These are phyloP conservation scores for Saccharomycopsis hybrid DNA, from an alignment of 1,139 yeast genomes.

Conservation along the genomic window DNA sequence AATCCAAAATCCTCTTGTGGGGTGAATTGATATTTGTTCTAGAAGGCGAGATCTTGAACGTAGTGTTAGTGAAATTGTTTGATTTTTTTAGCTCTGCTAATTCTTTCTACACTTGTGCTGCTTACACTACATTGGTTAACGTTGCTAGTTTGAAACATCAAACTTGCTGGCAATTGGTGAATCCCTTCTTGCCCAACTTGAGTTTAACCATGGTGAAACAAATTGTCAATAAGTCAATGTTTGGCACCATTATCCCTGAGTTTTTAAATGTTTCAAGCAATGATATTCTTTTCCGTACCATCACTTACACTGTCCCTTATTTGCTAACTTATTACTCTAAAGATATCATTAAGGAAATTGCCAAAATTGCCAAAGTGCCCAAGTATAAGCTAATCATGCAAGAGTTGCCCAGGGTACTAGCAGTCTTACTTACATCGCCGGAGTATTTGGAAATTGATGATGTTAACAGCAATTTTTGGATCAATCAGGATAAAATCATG, in stretches of 20 bases:
- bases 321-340: constrained; percentile 58
- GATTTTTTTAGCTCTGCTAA: constrained; percentile 54
- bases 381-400: constrained; percentile 25
- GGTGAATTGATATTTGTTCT: constrained; percentile 53
- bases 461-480: constrained; percentile 26
- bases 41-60: constrained; percentile 58
- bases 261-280: constrained; percentile 55
- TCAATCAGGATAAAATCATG: constrained; percentile 45
- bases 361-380: constrained; percentile 30
- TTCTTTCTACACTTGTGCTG: constrained; percentile 57
- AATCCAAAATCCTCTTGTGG: constrained; percentile 55
- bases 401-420: constrained; percentile 34
- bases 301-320: constrained; percentile 70
- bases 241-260: constrained; percentile 55
- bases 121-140: constrained; percentile 37
- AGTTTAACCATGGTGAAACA: constrained; percentile 58
- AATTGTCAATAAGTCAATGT: constrained; percentile 41
- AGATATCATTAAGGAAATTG: constrained; percentile 56
- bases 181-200: constrained; percentile 76
- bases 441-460: constrained; percentile 28
- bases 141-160: constrained; percentile 37
- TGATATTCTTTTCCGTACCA: constrained; percentile 63
- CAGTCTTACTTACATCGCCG: constrained; percentile 34
- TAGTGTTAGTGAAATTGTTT: constrained; percentile 50
- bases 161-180: constrained; percentile 63